Evolutionary conservation across 768 basidiomycete species (phyloP), one percentile per base, ranked within the genome.

Genomic region (Psilocybe cubensis): DNA sequence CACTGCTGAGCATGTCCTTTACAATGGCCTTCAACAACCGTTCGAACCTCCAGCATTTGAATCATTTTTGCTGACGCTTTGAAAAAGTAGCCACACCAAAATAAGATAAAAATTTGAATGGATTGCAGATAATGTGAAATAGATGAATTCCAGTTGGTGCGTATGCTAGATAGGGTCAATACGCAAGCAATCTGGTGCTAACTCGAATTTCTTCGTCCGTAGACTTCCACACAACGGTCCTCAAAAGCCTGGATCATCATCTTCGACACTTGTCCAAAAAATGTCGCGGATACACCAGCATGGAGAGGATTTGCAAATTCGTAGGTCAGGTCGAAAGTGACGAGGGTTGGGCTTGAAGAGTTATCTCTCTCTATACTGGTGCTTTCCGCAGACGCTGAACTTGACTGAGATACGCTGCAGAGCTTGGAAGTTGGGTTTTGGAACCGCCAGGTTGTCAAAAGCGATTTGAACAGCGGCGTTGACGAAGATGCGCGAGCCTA

Each of bases 241-340:
- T 98, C 95, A 64, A 99, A 99, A 1, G 96, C 95, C 52, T 88
- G 76, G 21, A 98, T 88, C 94, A 97, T 98, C 73, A 89, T 80
- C 63, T 84, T 84, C 3, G 92, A 91, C 4, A 97, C 88, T 68
- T 91, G 86, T 8, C 90, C 90, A 68, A 98, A 92, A 70, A 98
- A 94, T 3, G 86, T 76, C 20, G 87, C 81, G 3, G 92, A 91
- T n/a, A 96, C 80, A 4, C 86, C 82, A 2, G 92, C 89, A 68
- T 98, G 88, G 27, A 96, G 63, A 0, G 94, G 95, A 66, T 87
- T 95, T 44, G 90, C 82, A 69, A 98, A 98, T 23, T 90, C 84
- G 71, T 91, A 99, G 1, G 82, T 81, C 31, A 99, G 79, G 61
- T 96, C 90, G 52, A 97, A 82, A 12, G 88, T 89, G 47, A 98